Conservation (phyloP, 208 protist species). For the Acanthamoeba royreba region DNA sequence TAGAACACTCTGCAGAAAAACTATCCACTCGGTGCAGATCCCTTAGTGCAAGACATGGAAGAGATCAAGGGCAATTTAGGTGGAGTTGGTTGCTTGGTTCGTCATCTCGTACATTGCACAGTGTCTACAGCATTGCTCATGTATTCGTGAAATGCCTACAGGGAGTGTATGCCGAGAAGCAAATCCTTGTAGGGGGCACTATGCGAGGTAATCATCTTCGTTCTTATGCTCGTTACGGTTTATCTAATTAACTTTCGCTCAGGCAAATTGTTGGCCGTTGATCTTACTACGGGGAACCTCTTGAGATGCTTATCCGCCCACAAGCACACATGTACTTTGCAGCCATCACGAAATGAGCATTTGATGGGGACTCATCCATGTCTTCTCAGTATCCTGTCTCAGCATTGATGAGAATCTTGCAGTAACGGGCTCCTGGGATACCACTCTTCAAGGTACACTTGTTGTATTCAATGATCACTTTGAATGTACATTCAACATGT, state of each 20-base stretch:
- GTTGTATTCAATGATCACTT: too few species aligned
- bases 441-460: not conserved
- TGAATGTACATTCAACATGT: too few species aligned
- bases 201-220: constrained; percentile 1
- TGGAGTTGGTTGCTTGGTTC: constrained; percentile 2
- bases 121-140: not conserved
- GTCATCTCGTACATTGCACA: not conserved
- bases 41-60: not conserved
- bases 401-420: not conserved
- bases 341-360: too few species aligned
- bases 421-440: not conserved
- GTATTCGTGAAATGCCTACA: too few species aligned
- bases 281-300: not conserved
- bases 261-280: not conserved
- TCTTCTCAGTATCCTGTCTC: not conserved
- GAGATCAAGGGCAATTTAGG: not conserved
- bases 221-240: too few species aligned
- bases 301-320: not conserved
- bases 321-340: not conserved
- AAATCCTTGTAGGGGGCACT: not conserved
- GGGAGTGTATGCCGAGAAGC: not conserved
- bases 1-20: not conserved
- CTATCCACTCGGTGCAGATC: not conserved
- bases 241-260: too few species aligned
- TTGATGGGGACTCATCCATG: too few species aligned